These are phyloP conservation scores for Bipolaris oryzae DNA, from an alignment of 2,329 filamentous ascomycete species.

Conservation along the genomic window DNA sequence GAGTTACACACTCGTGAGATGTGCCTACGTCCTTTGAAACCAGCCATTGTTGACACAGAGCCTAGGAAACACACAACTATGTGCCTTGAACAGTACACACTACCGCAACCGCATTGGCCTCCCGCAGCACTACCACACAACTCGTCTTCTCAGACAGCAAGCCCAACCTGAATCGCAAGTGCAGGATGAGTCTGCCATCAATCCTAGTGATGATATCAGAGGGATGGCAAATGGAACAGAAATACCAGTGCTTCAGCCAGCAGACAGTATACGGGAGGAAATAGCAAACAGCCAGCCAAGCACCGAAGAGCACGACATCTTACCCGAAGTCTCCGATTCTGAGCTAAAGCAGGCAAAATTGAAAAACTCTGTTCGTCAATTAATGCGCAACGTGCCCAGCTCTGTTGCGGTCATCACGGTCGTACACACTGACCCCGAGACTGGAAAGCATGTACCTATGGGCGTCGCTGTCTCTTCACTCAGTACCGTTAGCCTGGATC, in stretches of 20 bases:
- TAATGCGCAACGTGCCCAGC: slow-evolving; percentile 63
- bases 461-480: slow-evolving; percentile 67
- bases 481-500: slow-evolving; percentile 62
- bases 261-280: slow-evolving; percentile 1
- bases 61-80: slow-evolving; percentile 20
- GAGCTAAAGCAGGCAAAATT: slow-evolving; percentile 13
- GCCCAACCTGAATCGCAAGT: slow-evolving; percentile 9
- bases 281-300: not conserved
- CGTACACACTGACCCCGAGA: slow-evolving; percentile 20
- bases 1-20: slow-evolving; percentile 37
- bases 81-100: slow-evolving; percentile 5
- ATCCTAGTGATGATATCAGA: not conserved
- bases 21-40: not conserved
- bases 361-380: slow-evolving; percentile 26
- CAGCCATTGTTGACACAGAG: slow-evolving; percentile 6
- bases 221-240: not conserved
- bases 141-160: slow-evolving; percentile 16
- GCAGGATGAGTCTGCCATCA: not conserved
- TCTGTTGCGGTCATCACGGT: slow-evolving; percentile 63
- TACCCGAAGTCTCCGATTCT: slow-evolving; percentile 1
- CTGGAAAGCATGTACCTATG: slow-evolving; percentile 26
- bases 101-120: not conserved
- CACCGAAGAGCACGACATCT: slow-evolving; percentile 1
- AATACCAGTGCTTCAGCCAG: not conserved
- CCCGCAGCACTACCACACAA: slow-evolving; percentile 20